A percentile compares a stretch with the other conserved stretches of the same genome.
These are phyloP conservation scores for Didymella glomerata DNA, from an alignment of 2,329 filamentous ascomycete genomes.

Conservation along the genomic window DNA sequence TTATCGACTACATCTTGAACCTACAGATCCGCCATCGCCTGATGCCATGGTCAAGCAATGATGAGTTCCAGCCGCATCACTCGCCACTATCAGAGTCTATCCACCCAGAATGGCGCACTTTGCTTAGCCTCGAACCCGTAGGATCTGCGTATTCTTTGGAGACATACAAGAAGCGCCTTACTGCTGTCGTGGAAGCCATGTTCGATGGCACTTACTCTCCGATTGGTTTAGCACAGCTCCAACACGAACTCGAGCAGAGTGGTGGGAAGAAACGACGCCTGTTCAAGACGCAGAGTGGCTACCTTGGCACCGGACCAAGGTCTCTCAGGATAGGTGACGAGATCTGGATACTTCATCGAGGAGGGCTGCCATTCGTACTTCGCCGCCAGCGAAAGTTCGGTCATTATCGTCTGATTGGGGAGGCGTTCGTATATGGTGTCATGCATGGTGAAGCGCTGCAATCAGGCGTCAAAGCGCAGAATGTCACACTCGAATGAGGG, in stretches of 20 bases:
- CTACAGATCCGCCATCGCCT: slow-evolving; percentile 39
- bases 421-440: slow-evolving; percentile 38
- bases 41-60: slow-evolving; percentile 38
- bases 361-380: slow-evolving; percentile 30
- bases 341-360: slow-evolving; percentile 33
- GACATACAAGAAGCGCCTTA: background rate
- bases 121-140: background rate
- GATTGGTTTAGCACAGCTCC: background rate
- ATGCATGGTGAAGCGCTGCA: slow-evolving; percentile 35
- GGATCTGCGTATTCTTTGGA: background rate
- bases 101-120: slow-evolving; percentile 39
- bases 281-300: background rate
- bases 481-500: background rate
- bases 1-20: slow-evolving; percentile 42
- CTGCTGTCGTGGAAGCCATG: background rate
- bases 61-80: slow-evolving; percentile 40
- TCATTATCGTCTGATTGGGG: slow-evolving; percentile 33
- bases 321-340: slow-evolving; percentile 33
- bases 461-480: background rate
- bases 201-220: background rate
- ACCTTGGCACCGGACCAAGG: slow-evolving; percentile 29
- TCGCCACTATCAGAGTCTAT: slow-evolving; percentile 35
- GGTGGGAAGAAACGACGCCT: background rate
- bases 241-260: background rate
- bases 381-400: slow-evolving; percentile 26